These are phyloP conservation scores for Candida palmyrensis DNA, from an alignment of 805 yeast genomes.

Conservation along the genomic window DNA sequence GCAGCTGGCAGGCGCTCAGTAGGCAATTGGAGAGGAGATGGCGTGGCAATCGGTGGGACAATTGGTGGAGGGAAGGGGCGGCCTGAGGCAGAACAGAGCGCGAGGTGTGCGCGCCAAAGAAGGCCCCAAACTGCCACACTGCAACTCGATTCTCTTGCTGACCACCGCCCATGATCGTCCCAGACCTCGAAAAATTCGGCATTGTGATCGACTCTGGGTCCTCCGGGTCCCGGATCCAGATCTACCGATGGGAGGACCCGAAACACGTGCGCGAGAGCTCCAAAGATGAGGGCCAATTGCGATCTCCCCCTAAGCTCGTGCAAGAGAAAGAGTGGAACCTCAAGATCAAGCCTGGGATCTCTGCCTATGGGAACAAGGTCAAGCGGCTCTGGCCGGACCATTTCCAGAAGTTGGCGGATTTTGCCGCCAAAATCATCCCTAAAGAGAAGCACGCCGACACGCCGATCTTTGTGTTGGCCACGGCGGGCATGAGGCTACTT, in stretches of 20 bases:
- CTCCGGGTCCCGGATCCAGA: conserved; percentile 84
- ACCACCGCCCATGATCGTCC: too few species aligned
- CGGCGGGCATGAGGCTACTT: conserved; percentile 93
- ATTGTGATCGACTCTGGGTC: conserved; percentile 94
- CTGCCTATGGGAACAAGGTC: conserved; percentile 54
- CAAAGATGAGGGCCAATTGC: conserved; percentile 27
- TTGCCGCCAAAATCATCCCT: conserved; percentile 73
- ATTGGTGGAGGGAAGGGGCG: too few species aligned
- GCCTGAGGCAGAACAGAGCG: too few species aligned
- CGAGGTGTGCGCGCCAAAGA: too few species aligned
- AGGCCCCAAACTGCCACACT: too few species aligned
- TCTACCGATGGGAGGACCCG: conserved; percentile 71
- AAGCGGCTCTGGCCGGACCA: conserved; percentile 67
- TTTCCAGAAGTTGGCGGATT: conserved; percentile 55
- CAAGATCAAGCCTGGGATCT: conserved; percentile 82
- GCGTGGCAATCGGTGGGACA: too few species aligned
- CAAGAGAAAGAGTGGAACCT: conserved; percentile 65
- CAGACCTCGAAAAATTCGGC: conserved; percentile 71
- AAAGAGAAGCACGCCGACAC: conserved; percentile 53
- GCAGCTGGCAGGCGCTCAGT: too few species aligned
- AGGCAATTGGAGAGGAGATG: too few species aligned
- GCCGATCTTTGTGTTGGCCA: conserved; percentile 87
- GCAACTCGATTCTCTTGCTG: too few species aligned
- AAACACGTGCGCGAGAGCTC: conserved; percentile 9
- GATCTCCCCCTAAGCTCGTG: conserved; percentile 62